Base-by-base conservation (phyloP, 805 yeast genomes). In the Wickerhamiella parazyma region DNA sequence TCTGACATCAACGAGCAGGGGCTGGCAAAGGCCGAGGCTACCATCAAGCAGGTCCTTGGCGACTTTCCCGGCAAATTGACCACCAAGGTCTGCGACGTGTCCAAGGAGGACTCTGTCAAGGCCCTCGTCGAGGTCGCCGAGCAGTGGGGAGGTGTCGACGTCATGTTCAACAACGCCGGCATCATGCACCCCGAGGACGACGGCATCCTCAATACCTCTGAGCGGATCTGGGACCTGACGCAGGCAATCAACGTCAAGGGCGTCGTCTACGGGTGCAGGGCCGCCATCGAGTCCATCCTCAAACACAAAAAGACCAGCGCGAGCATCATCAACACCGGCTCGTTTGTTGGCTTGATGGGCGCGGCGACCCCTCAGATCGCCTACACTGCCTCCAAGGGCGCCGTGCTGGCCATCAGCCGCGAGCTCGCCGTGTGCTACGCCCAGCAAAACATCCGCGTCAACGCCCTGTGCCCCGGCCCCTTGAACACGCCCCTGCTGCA, bases 141-240 rank as follows among this genome's bases (percentile, higher is more conserved):
- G 49, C 62, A 69, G 37, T 84, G 75, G 68, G 94, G 94, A 33
- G 74, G 79, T 25, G 76, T 86, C 45, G 94, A 86, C 62, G 69
- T 84, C 17, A 69, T 86, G 58, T 72, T 86, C 51, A 86, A 86
- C 65, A 86, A 86, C 59, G 95, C 95, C n/a, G 95, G 95, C 48
- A 79, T 84, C 48, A 56, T 55, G 60, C 60, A 52, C 48, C 54
- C 56, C 33, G 43, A 54, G 44, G 57, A 56, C 41, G 58, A 55
- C 46, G 58, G 56, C 9, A 60, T 57, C 24, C 51, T 60, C 44
- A 55, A 57, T 47, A 61, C 65, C 25, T 51, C 47, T 17, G 64
- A 61, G 41, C 47, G 49, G 38, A 51, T 61, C 49, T 61, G 65
- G 65, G 65, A 61, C 44, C 47, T 58, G 42, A 62, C 65, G 26